Base-by-base conservation (phyloP, 805 yeast species). In the Suhomyces tanzawaensis region DNA sequence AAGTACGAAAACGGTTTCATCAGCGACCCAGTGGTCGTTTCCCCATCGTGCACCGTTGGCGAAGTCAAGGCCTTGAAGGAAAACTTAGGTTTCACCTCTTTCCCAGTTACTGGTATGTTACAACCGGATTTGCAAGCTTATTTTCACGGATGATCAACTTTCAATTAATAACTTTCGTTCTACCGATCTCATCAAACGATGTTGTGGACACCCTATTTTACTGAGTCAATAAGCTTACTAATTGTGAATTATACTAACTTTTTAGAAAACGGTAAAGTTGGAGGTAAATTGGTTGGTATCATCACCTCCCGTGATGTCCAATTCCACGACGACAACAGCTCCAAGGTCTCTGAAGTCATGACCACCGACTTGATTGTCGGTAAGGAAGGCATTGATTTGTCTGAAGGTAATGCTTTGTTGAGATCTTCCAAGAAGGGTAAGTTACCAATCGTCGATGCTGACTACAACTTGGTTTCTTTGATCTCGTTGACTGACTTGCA, bases 31-130 rank as follows among this genome's bases (percentile, higher is more conserved):
- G 79, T 91, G 46, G 96, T 87, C 41, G 79, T 93, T 47, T 55
- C 84, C 31, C 95, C 96, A 45, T 56, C 68, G 18, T 64, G 71
- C 48, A 83, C 96, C 40, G 93, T 93, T 52, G 85, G 81, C 45
- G 86, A 90, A 60, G 85, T 88, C 48, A 84, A 77, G 67, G 62
- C 62, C 28, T 76, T 89, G 75, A 82, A 83, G 66, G 70, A 69
- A 50, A 54, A 71, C 48, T 79, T 82, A 45, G 99, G 99, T 42
- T 93, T 91, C 67, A 88, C 97, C 51, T 95, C 97, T 40, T 93
- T 89, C 85, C 99, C 99, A 52, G 96, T 93, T 64, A 93, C 99
- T 69, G 96, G 98, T 93, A 86, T 75, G 99, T 89, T 36, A 50
- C 28, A n/a, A n/a, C n/a, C n/a, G n/a, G n/a, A n/a, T 19, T 32